Percentiles rank a stretch among this genome's conserved stretches.
Evolutionary conservation across 306 rosid genomes (phyloP).

Genomic region (Aeschynomene evenia): DNA sequence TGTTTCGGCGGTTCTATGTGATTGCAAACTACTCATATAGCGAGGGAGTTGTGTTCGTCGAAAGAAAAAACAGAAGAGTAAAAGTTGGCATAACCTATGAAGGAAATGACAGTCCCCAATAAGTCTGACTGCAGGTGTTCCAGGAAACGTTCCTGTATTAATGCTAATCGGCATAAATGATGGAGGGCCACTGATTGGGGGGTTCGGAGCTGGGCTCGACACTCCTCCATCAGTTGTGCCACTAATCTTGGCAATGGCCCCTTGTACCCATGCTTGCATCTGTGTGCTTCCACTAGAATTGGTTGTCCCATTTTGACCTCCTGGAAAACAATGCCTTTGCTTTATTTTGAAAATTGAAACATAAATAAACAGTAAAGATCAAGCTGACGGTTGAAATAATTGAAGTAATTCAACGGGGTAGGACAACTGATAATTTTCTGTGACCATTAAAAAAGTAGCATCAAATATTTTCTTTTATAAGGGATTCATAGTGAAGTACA

Average conservation of each 20-base stretch:
- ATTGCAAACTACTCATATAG: slow-evolving; percentile 41
- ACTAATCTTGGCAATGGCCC: slow-evolving; percentile 92
- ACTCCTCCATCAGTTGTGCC: slow-evolving; percentile 82
- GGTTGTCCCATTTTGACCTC: slow-evolving; percentile 76
- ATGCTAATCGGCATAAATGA: slow-evolving; percentile 91
- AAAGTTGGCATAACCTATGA: slow-evolving; percentile 86
- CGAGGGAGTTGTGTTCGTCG: slow-evolving; percentile 79
- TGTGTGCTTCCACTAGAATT: slow-evolving; percentile 80
- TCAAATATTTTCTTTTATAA: not conserved
- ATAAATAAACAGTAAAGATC: slow-evolving; percentile 19
- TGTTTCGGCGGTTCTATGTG: slow-evolving; percentile 63
- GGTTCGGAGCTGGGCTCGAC: slow-evolving; percentile 70
- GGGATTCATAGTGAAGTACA: slow-evolving; percentile 5
- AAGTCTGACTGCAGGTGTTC: slow-evolving; percentile 96
- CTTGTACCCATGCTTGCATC: slow-evolving; percentile 97
- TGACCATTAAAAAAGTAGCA: slow-evolving; percentile 2
- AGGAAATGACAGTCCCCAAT: slow-evolving; percentile 97
- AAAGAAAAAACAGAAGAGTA: slow-evolving; percentile 95
- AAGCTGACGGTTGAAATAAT: not conserved
- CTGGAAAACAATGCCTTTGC: slow-evolving; percentile 44
- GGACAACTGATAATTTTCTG: not conserved
- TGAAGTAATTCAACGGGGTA: slow-evolving; percentile 23
- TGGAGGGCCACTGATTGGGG: slow-evolving; percentile 71
- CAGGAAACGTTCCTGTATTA: slow-evolving; percentile 92
- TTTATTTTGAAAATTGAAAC: slow-evolving; percentile 35